phyloP scores from a whole-genome alignment of 176 grass and related monocot genomes.

The Lolium perenne region DNA sequence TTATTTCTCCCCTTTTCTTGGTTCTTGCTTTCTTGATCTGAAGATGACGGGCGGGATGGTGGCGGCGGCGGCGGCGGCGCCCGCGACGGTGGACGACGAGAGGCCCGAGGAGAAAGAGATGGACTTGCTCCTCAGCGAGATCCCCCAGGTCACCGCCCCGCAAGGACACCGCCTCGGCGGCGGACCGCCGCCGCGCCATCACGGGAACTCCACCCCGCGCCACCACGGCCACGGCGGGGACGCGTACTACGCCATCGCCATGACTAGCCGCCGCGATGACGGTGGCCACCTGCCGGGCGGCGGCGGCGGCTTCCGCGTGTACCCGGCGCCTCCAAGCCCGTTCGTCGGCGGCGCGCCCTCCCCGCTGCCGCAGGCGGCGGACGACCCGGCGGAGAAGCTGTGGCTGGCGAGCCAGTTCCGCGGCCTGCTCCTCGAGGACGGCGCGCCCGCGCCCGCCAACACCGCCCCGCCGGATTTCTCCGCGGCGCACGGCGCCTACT shows the following conservation, averaged over 20 bases:
- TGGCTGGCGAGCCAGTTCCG: conserved; percentile 39
- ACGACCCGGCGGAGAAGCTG: conserved; percentile 35
- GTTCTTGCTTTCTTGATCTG: conserved; percentile 26
- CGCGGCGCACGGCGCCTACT: conserved; percentile 5
- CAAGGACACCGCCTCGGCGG: conserved; percentile 28
- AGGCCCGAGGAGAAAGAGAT: conserved; percentile 68
- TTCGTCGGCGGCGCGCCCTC: conserved; percentile 36
- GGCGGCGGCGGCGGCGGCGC: conserved; percentile 8
- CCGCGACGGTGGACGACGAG: conserved; percentile 16
- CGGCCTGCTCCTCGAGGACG: conserved; percentile 42
- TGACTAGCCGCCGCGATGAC: conserved; percentile 40
- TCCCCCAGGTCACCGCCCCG: conserved; percentile 55
- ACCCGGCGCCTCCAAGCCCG: conserved; percentile 26
- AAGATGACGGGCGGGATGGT: conserved; percentile 20
- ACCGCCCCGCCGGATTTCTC: conserved; percentile 20
- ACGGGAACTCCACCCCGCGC: neutral
- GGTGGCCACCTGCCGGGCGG: conserved; percentile 14
- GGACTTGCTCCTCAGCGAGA: conserved; percentile 68
- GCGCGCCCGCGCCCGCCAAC: conserved; percentile 4
- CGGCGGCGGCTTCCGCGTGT: neutral
- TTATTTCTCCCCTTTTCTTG: conserved; percentile 3
- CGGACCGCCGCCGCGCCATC: neutral
- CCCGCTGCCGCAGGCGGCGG: conserved; percentile 3
- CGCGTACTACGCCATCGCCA: conserved; percentile 32
- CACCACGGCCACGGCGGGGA: conserved; percentile 10